Evolutionary conservation across 345 rosid species (phyloP).

Genomic region (Eucalyptus tenuipes): DNA sequence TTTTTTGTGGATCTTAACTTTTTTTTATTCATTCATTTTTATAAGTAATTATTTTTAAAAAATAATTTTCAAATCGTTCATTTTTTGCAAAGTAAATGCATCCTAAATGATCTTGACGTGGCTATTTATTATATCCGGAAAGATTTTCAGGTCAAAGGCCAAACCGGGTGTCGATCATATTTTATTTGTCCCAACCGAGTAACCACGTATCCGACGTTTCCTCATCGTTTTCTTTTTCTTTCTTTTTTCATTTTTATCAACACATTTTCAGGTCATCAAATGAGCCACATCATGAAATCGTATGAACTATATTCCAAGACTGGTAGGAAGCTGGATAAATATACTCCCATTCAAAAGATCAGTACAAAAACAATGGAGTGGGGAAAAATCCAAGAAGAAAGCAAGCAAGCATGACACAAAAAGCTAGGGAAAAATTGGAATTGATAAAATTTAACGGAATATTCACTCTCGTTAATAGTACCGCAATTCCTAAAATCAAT

Average conservation of each 20-base stretch:
- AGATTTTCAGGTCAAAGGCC: not conserved
- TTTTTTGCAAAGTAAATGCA: not conserved
- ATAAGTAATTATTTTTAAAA: not conserved
- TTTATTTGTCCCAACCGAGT: not conserved
- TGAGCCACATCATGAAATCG: not conserved
- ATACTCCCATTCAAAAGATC: not conserved
- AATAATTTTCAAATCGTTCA: not conserved
- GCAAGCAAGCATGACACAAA: not conserved
- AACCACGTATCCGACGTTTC: not conserved
- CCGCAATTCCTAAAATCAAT: fast-evolving
- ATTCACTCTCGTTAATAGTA: fast-evolving
- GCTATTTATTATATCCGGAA: not conserved
- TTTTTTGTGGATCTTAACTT: fast-evolving
- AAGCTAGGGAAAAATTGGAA: not conserved
- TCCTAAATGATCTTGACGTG: not conserved
- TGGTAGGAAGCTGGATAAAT: not conserved
- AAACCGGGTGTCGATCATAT: not conserved
- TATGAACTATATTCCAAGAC: not conserved
- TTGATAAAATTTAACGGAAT: not conserved
- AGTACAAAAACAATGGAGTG: not conserved
- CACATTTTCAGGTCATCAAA: not conserved
- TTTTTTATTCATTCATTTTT: not conserved
- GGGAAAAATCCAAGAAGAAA: not conserved
- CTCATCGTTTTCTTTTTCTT: not conserved
- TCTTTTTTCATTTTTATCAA: not conserved